Evolutionary conservation across 768 basidiomycete genomes (phyloP).

Genomic region (Lactarius vividus): DNA sequence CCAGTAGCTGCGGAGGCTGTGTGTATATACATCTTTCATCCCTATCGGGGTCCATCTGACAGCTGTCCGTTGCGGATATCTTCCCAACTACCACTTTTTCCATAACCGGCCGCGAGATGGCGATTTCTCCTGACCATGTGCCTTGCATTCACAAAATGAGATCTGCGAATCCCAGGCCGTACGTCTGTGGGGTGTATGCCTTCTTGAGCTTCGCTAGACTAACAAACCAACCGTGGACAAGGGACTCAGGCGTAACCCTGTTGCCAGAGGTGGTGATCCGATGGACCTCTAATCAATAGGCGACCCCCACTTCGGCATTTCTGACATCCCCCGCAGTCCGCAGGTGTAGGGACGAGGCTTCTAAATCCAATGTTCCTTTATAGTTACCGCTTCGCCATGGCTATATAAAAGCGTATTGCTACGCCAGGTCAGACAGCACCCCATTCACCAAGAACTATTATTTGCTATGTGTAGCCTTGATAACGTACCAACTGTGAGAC

Average conservation of each 20-base stretch:
- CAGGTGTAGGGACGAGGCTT: neutral
- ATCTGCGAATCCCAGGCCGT: neutral
- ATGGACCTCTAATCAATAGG: neutral
- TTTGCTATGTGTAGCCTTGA: too few relatives aligned
- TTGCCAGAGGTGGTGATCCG: neutral
- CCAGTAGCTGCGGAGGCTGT: conserved; percentile 9
- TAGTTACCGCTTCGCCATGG: neutral
- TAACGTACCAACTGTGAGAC: accelerated
- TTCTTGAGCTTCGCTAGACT: neutral
- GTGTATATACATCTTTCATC: neutral
- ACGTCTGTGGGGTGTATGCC: neutral
- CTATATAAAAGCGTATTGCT: conserved; percentile 8
- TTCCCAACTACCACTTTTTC: neutral
- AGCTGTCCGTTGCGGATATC: neutral
- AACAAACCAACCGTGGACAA: neutral
- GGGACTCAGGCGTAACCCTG: neutral
- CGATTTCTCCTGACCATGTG: neutral
- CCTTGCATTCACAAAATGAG: neutral
- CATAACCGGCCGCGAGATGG: neutral
- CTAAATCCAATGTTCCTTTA: neutral
- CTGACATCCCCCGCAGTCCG: neutral
- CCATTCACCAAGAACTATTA: neutral
- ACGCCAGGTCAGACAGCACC: neutral
- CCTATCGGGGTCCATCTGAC: neutral
- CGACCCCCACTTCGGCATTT: neutral